Evolutionary conservation across 176 grass and related monocot genomes (phyloP).

Genomic region (Rhynchospora tenuis): DNA sequence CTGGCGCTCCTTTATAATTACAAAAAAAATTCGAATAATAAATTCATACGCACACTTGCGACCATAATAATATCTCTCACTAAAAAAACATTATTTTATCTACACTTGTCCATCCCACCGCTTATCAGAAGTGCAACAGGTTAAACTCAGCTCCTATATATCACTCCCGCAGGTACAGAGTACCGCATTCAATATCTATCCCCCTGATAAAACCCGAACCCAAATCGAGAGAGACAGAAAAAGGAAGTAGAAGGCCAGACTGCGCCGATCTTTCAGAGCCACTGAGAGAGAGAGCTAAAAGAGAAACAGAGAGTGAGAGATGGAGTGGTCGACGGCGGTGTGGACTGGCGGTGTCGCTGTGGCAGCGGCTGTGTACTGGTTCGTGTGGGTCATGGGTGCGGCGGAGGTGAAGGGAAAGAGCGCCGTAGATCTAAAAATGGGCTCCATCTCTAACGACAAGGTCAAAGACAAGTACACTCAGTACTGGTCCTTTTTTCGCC

Average conservation of each 20-base stretch:
- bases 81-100: not conserved
- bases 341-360: constrained; percentile 65
- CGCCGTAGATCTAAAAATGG: constrained; percentile 95
- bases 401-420: constrained; percentile 99
- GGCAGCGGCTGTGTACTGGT: constrained; percentile 65
- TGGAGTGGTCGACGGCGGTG: constrained; percentile 66
- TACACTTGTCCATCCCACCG: not conserved
- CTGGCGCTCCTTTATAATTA: not conserved
- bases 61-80: not conserved
- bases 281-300: not conserved
- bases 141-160: not conserved
- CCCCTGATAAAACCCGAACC: constrained; percentile 16
- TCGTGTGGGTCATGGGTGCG: constrained; percentile 96
- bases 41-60: too few relatives aligned
- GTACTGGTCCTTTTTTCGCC: constrained; percentile 99
- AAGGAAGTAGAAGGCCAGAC: not conserved
- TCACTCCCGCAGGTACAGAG: not conserved
- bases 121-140: not conserved
- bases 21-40: not conserved
- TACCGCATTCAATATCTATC: constrained; percentile 26
- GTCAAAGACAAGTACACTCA: constrained; percentile 96
- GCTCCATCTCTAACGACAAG: constrained; percentile 69
- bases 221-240: constrained; percentile 9
- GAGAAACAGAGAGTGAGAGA: not conserved
- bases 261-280: not conserved